A percentile compares a stretch with the other conserved stretches of the same genome.
phyloP scores from a whole-genome alignment of 225 moss, liverwort and hornwort species.

The Lunularia cruciata region DNA sequence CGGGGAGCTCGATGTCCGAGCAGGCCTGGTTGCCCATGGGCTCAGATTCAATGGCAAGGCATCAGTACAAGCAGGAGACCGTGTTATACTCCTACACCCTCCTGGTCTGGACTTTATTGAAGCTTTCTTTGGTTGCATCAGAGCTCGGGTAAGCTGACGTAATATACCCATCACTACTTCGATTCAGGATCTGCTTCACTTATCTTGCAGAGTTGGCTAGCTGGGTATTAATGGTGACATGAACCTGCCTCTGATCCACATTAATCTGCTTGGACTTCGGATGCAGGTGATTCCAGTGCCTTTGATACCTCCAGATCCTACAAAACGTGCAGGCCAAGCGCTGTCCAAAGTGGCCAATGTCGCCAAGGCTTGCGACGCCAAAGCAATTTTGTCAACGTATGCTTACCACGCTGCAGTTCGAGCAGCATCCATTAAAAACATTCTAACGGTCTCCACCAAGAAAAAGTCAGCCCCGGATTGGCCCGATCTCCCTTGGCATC shows the following conservation, averaged over 20 bases:
- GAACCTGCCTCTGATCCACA: background rate
- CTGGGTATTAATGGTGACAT: too few relatives aligned
- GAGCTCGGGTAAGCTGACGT: constrained; percentile 23
- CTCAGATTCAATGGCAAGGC: constrained; percentile 1
- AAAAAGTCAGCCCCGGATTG: background rate
- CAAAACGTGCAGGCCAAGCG: constrained; percentile 8
- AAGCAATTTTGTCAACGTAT: constrained; percentile 23
- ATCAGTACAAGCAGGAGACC: constrained; percentile 16
- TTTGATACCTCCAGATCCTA: constrained; percentile 33
- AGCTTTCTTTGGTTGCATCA: constrained; percentile 30
- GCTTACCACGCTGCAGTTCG: constrained; percentile 29
- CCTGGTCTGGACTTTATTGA: constrained; percentile 33
- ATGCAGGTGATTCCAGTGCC: constrained; percentile 30
- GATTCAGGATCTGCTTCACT: too few relatives aligned
- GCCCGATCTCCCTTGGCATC: constrained; percentile 31
- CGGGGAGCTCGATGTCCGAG: constrained; percentile 20
- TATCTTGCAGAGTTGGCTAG: too few relatives aligned
- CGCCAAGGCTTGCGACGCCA: constrained; percentile 19
- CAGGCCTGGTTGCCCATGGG: constrained; percentile 11
- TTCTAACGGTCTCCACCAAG: background rate
- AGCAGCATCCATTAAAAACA: constrained; percentile 10
- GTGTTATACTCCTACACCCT: constrained; percentile 29
- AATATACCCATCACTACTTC: too few relatives aligned
- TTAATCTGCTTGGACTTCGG: background rate
- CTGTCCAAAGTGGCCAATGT: constrained; percentile 30